Evolutionary conservation across 352 stramenopile species (phyloP).

Genomic region (Pythium aristosporum): DNA sequence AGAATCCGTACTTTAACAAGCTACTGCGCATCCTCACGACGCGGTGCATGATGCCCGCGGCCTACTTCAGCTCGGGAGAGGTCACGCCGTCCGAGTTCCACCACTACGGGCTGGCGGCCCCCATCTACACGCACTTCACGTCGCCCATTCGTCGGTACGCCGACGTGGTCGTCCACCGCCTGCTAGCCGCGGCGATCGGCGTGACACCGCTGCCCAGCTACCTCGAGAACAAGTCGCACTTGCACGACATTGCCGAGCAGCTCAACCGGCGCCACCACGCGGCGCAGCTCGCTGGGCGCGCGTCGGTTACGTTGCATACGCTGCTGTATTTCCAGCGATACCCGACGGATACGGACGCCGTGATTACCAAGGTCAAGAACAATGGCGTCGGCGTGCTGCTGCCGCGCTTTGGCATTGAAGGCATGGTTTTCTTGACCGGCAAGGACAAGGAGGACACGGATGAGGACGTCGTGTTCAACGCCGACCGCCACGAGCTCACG

Average conservation of each 20-base stretch:
- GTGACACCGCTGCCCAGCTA: conserved; percentile 94
- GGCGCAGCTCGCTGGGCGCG: conserved; percentile 95
- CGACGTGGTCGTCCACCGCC: conserved; percentile 98
- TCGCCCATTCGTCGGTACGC: conserved; percentile 98
- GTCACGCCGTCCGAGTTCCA: conserved; percentile 95
- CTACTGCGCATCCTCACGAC: conserved; percentile 96
- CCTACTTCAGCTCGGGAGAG: conserved; percentile 98
- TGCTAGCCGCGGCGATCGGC: conserved; percentile 96
- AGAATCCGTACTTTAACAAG: conserved; percentile 98
- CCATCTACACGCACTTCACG: conserved; percentile 99
- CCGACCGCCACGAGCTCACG: conserved; percentile 51
- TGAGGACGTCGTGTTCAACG: conserved; percentile 44
- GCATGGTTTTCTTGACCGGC: conserved; percentile 89
- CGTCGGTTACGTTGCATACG: conserved; percentile 96
- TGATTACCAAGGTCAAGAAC: conserved; percentile 95
- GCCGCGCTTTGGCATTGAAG: conserved; percentile 98
- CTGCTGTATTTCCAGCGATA: conserved; percentile 96
- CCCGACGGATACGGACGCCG: conserved; percentile 82
- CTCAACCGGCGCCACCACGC: conserved; percentile 97
- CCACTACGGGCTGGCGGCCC: conserved; percentile 97
- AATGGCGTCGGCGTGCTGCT: conserved; percentile 96
- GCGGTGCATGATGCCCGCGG: conserved; percentile 97
- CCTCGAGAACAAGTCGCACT: conserved; percentile 90
- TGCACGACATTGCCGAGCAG: conserved; percentile 96
- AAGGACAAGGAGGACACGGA: conserved; percentile 62